Base-by-base conservation (phyloP, 176 grass and related monocot species). In the Calamus simplicifolius region DNA sequence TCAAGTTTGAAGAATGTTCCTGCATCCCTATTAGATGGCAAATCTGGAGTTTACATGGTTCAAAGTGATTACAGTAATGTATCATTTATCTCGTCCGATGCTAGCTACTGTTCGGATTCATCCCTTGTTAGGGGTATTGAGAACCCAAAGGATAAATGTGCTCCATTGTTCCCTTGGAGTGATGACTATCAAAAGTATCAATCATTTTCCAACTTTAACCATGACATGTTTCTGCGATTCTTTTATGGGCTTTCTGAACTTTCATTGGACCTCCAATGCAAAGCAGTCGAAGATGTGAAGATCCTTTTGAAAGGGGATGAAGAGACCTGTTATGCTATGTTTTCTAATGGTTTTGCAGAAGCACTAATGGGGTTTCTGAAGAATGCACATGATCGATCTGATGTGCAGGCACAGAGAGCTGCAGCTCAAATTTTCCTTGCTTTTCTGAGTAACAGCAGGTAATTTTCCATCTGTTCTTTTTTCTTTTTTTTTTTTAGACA, bases 1-100 rank as follows among this genome's bases (percentile, higher is more conserved):
- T 91, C 93, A 75, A 98, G 93, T 66, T 79, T 98, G 70, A 76
- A 80, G 27, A 74, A 92, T 83, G 66, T 98, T 83, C 83, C 81
- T 55, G 82, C 89, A 26, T 78, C 93, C 73, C 76, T 92, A 29
- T 82, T 98, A 72, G 70, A 72, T 73, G 81, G 59, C 69, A 89
- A 85, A 51, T 31, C 30, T 51, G 66, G 74, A 48, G 15, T 75
- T 80, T 88, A 75, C 85, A 61, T 72, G 56, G 58, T 72, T 66
- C 73, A 82, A 26, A 91, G 67, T 23, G 81, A 98, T 50, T 52
- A 87, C 68, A 87, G 80, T 73, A 81, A 29, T 76, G 63, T 75
- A 18, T 98, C 93, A 74, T 49, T 85, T 72, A 57, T 58, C 17
- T 89, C 85, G 12, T 85, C 88, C 56, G 84, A 85, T 76, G 62